A percentile compares a stretch with the other conserved stretches of the same genome.
Evolutionary conservation across 495 filamentous ascomycete genomes (phyloP).

Genomic region (Entonaema liquescens): DNA sequence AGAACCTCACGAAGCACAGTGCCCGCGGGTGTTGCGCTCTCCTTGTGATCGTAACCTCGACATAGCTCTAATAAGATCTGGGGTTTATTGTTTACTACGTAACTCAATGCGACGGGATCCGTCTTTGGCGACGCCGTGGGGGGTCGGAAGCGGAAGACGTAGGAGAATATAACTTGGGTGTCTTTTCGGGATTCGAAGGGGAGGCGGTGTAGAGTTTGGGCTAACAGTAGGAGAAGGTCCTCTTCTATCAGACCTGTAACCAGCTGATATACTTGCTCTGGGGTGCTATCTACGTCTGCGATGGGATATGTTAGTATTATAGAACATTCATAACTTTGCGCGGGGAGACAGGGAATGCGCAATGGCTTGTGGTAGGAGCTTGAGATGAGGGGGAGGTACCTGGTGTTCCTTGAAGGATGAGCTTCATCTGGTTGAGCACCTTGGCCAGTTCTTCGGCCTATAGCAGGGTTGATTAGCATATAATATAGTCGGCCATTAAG

Average conservation of each 20-base stretch:
- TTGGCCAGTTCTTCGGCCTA: slow-evolving; percentile 78
- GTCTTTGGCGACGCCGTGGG: slow-evolving; percentile 63
- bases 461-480: slow-evolving; percentile 4
- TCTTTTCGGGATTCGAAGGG: slow-evolving; percentile 96
- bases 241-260: slow-evolving; percentile 83
- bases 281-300: slow-evolving; percentile 82
- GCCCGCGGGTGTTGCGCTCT: slow-evolving; percentile 93
- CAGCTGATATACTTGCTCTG: slow-evolving; percentile 84
- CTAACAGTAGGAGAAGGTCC: slow-evolving; percentile 84
- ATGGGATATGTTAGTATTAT: slow-evolving; percentile 19
- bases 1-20: slow-evolving; percentile 90
- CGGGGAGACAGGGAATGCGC: too few relatives aligned
- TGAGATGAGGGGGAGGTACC: slow-evolving; percentile 57
- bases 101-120: slow-evolving; percentile 83
- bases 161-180: slow-evolving; percentile 87
- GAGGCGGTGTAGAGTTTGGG: slow-evolving; percentile 78
- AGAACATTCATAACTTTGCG: not conserved
- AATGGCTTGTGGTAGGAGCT: too few relatives aligned
- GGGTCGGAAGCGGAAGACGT: slow-evolving; percentile 82
- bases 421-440: slow-evolving; percentile 81
- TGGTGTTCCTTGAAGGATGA: slow-evolving; percentile 82
- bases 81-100: slow-evolving; percentile 83
- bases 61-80: slow-evolving; percentile 90
- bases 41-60: slow-evolving; percentile 84
- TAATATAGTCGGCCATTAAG: not conserved